phyloP scores from a whole-genome alignment of 805 yeast genomes.

The Wickerhamomyces chaumierensis region DNA sequence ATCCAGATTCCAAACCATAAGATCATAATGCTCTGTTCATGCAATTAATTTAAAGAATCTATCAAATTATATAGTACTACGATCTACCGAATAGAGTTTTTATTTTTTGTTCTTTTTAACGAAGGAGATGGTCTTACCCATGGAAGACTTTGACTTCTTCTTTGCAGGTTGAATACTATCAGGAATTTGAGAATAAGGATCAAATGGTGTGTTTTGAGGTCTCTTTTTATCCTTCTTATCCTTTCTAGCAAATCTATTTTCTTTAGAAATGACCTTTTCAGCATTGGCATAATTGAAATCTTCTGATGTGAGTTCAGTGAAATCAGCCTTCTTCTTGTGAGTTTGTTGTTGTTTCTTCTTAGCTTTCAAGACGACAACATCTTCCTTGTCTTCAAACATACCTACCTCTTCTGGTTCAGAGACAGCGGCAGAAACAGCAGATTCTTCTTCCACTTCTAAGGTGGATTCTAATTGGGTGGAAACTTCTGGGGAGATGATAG shows the following conservation, averaged over 20 bases:
- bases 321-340: conserved; percentile 1
- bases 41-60: no score
- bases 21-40: no score
- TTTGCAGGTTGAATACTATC: conserved; percentile 39
- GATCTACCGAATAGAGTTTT: not conserved
- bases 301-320: conserved; percentile 8
- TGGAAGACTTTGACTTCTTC: conserved; percentile 17
- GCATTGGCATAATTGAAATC: conserved; percentile 34
- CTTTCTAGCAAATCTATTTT: conserved; percentile 8
- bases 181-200: conserved; percentile 42
- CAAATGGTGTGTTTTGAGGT: conserved; percentile 27
- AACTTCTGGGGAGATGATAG: not conserved
- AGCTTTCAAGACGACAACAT: conserved; percentile 13
- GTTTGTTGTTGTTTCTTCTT: conserved; percentile 1
- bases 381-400: conserved; percentile 14
- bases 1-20: no score
- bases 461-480: not conserved
- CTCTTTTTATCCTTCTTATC: conserved; percentile 22
- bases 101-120: conserved; percentile 10
- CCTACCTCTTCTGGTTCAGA: not conserved
- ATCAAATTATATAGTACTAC: no score
- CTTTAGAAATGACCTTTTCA: conserved; percentile 26
- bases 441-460: conserved; percentile 1
- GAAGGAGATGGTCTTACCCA: conserved; percentile 16
- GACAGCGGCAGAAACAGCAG: no score